Evolutionary conservation across 1,284 basidiomycete species (phyloP), one percentile per base, ranked within the genome.

Genomic region (Agroathelia rolfsii): DNA sequence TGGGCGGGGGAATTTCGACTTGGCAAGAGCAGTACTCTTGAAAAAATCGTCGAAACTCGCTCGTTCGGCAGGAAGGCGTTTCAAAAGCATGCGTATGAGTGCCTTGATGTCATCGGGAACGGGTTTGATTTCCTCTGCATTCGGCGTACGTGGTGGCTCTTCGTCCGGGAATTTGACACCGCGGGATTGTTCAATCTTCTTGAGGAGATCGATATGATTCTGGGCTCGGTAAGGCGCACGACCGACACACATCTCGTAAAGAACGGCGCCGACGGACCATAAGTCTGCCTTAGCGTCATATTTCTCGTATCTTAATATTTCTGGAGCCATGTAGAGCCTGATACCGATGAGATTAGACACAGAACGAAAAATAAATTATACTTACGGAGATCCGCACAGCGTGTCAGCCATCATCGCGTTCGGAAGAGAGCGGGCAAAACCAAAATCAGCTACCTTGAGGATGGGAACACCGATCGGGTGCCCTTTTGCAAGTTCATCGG

Each of bases 201-300:
- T 86, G 28, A 96, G 64, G 7, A 99, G 71, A 51, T 97, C 95
- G 47, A 98, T 86, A 52, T 97, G 93, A 51, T 97, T 98, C 52
- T 79, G 76, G 0, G 95, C 94, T 11, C 92, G 79, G 61, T 94
- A 98, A 0, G 95, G 94, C 2, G 95, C 86, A 44, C 79, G 81
- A 3, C 93, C 94, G 14, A 92, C 83, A 12, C 78, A 69, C 83
- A 95, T 97, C 58, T 99, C 95, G 57, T 82, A 98, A 1, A 97
- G 63, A 3, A 99, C 94, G 1, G 95, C 92, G 5, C 94, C 95
- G 19, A 97, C 89, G 5, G 89, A 94, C 94, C 94, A 99, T 1
- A 99, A 66, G 52, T 99, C 94, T 1, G 89, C 94, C 53, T 93
- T 96, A 15, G 92, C 92, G 53, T 96, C 92, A 56, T 99, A 97